Evolutionary conservation across 1,284 basidiomycete genomes (phyloP), one percentile per base, ranked within the genome.

Genomic region (Cystobasidiaceae sp.): DNA sequence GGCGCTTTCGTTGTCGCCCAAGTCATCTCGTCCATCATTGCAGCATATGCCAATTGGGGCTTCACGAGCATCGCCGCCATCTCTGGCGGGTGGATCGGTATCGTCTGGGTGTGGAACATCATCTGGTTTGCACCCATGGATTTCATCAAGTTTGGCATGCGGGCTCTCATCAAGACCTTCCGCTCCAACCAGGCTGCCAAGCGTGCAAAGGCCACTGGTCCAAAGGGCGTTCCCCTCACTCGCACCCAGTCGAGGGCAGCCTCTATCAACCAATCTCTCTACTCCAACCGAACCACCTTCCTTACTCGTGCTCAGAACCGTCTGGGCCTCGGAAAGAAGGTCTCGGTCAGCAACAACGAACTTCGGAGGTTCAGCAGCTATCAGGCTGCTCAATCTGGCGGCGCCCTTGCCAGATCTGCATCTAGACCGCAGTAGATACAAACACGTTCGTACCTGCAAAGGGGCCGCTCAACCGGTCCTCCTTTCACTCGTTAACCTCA

Each of bases 61-160:
- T 71, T 72, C 56, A 90, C 90, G 48, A 75, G 85, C 46, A 87
- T 94, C 70, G 76, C 81, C 34, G 77, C 80, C 32, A 86, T 94
- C 77, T 88, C 86, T 68, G 92, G 89, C 77, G 89, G 87, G 50
- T 97, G 93, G 93, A 90, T 97, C 73, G 93, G 93, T 81, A 93
- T 97, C 72, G 84, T 94, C 71, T 97, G 93, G 71, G 43, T 55
- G 4, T 64, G 62, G 68, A 72, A 73, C 68, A 71, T 73, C 49
- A 61, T 73, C 19, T 68, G 61, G 60, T 65, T 62, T 32, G 92
- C 89, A 72, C 92, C 93, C 68, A 85, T 97, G 66, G 93, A 97
- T 80, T 84, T 86, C 77, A 87, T 97, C 84, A 97, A 97, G 84
- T 96, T 96, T 77, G 86, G 82, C 60, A 93, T 96, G 88, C 92